Evolutionary conservation across 192 early-diverging fungal genomes (phyloP), one percentile per base, ranked within the genome.

Genomic region (Coemansia sp.): DNA sequence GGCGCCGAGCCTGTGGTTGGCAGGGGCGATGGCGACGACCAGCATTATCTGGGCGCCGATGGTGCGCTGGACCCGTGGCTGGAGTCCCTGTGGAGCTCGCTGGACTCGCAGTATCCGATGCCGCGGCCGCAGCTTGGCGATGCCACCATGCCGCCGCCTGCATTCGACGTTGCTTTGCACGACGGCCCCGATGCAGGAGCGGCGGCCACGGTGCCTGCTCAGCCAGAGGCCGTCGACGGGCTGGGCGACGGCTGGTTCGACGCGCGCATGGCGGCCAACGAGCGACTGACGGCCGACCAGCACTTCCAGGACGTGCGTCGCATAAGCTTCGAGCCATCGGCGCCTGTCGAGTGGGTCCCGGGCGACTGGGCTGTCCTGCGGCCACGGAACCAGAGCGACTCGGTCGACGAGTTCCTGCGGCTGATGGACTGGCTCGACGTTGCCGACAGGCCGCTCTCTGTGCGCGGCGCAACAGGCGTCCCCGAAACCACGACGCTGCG

Each of bases 221-320:
- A 25, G 20, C 50, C 59, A 14, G 63, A 20, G 30, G 27, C 51
- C 6, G 59, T 39, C 6, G 60, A 29, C 19, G 42, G 35, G 13
- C 27, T 61, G 29, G 27, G 45, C 24, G 47, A n/a, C 48, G 55
- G 32, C 56, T 19, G 39, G 23, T 27, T 35, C 42, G 48, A 13
- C 35, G 25, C 39, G 30, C 22, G 16, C n/a, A 60, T 90, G 24
- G 52, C 68, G n/a, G 42, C 52, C 9, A 91, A 92, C 60, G 67
- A 84, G 42, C 74, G 93, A 10, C 82, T 97, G 24, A 95, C 95
- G 0, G 64, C 87, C 1, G 19, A 45, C 1, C 85, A 88, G 35
- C 95, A 97, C 67, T 94, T 93, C 70, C 95, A 97, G 75, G 94
- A 97, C 72, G 91, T 98, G n/a, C 83, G 93, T 19, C 91, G 90